These are phyloP conservation scores for Glycyrrhiza uralensis DNA, from an alignment of 306 rosid species.

Conservation along the genomic window DNA sequence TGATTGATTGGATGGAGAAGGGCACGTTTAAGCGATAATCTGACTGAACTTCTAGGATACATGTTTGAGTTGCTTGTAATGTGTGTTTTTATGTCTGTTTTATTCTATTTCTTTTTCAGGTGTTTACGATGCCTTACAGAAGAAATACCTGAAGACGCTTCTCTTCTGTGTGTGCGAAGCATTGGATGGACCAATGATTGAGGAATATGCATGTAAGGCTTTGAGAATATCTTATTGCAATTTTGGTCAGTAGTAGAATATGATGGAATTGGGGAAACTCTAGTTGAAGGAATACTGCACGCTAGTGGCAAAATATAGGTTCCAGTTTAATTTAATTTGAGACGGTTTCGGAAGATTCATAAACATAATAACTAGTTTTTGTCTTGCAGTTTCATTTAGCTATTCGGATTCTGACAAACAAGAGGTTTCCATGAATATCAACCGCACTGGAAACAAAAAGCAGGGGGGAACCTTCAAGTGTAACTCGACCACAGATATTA, in stretches of 20 bases:
- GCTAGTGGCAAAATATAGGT: background rate
- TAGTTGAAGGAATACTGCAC: background rate
- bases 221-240: background rate
- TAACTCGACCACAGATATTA: constrained; percentile 69
- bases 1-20: constrained; percentile 98
- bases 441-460: constrained; percentile 79
- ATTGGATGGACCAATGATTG: constrained; percentile 90
- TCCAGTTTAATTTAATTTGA: background rate
- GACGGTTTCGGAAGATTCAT: constrained; percentile 13
- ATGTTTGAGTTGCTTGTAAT: background rate
- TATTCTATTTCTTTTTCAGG: constrained; percentile 44
- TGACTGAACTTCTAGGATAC: background rate
- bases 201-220: constrained; percentile 90
- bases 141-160: constrained; percentile 83
- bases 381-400: constrained; percentile 76
- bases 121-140: constrained; percentile 83
- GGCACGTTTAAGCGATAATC: constrained; percentile 36
- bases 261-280: background rate
- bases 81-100: background rate
- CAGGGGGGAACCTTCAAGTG: constrained; percentile 73
- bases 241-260: constrained; percentile 3
- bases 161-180: constrained; percentile 79
- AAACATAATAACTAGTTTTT: background rate
- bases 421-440: constrained; percentile 83
- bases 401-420: constrained; percentile 71